These are phyloP conservation scores for Phaeosphaeriaceae sp. DNA, from an alignment of 2,329 filamentous ascomycete genomes.

Conservation along the genomic window DNA sequence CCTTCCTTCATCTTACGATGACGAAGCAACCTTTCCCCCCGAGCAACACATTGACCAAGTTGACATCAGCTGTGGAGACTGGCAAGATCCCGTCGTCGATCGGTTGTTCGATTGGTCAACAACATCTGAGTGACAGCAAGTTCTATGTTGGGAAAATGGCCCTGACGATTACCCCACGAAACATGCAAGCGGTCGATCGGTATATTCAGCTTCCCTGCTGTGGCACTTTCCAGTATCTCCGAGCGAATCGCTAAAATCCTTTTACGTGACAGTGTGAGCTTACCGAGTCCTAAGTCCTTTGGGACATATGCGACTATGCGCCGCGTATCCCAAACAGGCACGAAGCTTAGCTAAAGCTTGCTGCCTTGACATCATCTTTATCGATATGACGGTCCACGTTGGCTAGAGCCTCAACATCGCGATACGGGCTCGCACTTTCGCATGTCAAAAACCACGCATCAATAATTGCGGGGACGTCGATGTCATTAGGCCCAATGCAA, in stretches of 20 bases:
- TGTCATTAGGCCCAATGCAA: background rate
- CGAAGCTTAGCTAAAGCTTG: constrained; percentile 11
- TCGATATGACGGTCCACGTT: constrained; percentile 10
- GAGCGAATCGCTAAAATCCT: constrained; percentile 19
- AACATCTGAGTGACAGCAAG: background rate
- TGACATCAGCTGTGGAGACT: background rate
- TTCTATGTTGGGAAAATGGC: constrained; percentile 1
- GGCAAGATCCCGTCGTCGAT: background rate
- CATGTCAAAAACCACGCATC: background rate
- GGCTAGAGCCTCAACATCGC: constrained; percentile 11
- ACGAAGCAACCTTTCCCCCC: background rate
- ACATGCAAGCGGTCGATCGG: constrained; percentile 1
- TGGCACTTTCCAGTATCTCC: background rate
- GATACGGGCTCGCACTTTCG: background rate
- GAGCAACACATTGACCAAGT: background rate
- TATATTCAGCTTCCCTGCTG: background rate
- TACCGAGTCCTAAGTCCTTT: background rate
- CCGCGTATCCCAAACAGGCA: constrained; percentile 5
- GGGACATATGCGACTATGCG: constrained; percentile 5
- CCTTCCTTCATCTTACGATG: background rate
- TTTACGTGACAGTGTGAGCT: constrained; percentile 24
- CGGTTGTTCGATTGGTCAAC: background rate
- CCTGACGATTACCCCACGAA: constrained; percentile 14
- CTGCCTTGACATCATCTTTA: constrained; percentile 22
- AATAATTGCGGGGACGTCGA: background rate